Evolutionary conservation across 257 asterid genomes (phyloP).

Genomic region (Cynanchum wilfordii): DNA sequence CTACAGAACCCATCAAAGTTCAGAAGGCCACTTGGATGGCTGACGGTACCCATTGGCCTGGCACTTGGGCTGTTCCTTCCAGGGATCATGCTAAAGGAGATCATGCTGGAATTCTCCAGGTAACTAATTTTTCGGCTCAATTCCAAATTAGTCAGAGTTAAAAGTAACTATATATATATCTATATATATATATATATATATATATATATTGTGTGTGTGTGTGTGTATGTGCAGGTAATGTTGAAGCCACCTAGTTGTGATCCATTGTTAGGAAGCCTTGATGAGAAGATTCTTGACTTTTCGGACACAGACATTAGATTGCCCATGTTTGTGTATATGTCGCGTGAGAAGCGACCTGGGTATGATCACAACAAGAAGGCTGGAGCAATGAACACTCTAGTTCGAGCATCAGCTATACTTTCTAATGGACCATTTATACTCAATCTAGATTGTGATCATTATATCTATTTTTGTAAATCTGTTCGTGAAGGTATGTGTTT

Average conservation of each 20-base stretch:
- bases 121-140: not conserved
- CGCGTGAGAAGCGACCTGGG: constrained; percentile 41
- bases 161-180: no score
- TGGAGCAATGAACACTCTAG: constrained; percentile 42
- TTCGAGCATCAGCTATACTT: constrained; percentile 35
- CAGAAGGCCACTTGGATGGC: constrained; percentile 46
- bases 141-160: no score
- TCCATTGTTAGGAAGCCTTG: constrained; percentile 27
- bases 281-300: constrained; percentile 26
- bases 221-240: constrained; percentile 26
- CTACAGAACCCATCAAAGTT: constrained; percentile 25
- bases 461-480: constrained; percentile 26
- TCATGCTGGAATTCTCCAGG: constrained; percentile 40
- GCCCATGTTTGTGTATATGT: constrained; percentile 39
- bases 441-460: constrained; percentile 41
- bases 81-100: constrained; percentile 37
- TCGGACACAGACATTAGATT: constrained; percentile 34
- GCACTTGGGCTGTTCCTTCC: constrained; percentile 26
- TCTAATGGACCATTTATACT: constrained; percentile 44
- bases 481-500: constrained; percentile 46
- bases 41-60: constrained; percentile 45
- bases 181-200: no score
- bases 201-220: no score
- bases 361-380: constrained; percentile 44
- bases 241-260: constrained; percentile 37